phyloP scores from a whole-genome alignment of 2,329 filamentous ascomycete genomes.

The Zasmidium angulare region DNA sequence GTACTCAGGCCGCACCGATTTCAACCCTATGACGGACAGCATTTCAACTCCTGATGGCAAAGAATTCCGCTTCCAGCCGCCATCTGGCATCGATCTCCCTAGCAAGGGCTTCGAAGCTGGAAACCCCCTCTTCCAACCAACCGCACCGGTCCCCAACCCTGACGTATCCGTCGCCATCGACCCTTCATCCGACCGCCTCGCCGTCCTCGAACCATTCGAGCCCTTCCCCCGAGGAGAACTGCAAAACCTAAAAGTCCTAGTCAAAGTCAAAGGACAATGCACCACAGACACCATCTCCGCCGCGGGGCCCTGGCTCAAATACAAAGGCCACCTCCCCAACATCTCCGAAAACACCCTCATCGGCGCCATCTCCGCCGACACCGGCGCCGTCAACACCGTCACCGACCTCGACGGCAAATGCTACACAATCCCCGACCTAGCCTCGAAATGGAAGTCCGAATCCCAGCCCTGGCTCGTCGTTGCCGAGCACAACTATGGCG shows the following conservation, averaged over 20 bases:
- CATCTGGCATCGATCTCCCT: conserved; percentile 60
- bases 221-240: conserved; percentile 76
- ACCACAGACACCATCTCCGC: conserved; percentile 98
- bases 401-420: conserved; percentile 76
- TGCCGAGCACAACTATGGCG: conserved; percentile 96
- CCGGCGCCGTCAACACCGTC: conserved; percentile 86
- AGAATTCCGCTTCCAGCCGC: conserved; percentile 79
- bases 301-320: conserved; percentile 96
- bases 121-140: conserved; percentile 70
- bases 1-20: conserved; percentile 87
- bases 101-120: conserved; percentile 78
- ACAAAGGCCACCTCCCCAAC: conserved; percentile 98
- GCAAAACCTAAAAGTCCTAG: conserved; percentile 76
- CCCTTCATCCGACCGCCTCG: conserved; percentile 85
- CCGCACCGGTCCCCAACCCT: conserved; percentile 69
- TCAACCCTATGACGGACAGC: conserved; percentile 90
- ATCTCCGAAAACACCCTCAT: conserved; percentile 97
- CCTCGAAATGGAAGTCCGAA: conserved; percentile 74
- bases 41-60: conserved; percentile 77
- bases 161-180: conserved; percentile 73
- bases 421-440: conserved; percentile 80
- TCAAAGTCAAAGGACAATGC: conserved; percentile 97
- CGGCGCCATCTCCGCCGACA: conserved; percentile 88
- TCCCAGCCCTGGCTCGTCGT: conserved; percentile 86
- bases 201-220: conserved; percentile 84